These are phyloP conservation scores for Eucalyptus cloeziana DNA, from an alignment of 345 rosid species.

Conservation along the genomic window DNA sequence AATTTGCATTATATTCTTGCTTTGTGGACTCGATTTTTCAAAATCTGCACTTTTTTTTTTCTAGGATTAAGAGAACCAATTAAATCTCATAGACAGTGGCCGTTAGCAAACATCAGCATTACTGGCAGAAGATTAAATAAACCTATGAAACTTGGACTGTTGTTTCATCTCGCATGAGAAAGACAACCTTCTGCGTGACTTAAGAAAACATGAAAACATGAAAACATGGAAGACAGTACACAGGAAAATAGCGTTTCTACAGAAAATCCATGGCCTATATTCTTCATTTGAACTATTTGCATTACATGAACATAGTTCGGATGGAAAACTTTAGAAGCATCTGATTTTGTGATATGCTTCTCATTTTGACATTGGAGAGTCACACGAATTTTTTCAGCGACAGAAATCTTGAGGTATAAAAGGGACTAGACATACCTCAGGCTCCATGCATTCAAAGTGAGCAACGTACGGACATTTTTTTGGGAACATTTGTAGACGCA, in stretches of 20 bases:
- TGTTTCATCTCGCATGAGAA: not conserved
- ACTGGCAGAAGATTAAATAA: not conserved
- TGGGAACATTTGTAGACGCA: not conserved
- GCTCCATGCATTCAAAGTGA: not conserved
- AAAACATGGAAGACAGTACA: not conserved
- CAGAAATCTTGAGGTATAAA: not conserved
- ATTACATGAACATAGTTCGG: not conserved
- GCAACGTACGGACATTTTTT: not conserved
- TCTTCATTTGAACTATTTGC: not conserved
- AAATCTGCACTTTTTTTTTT: not conserved
- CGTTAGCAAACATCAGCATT: not conserved
- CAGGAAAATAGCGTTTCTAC: not conserved
- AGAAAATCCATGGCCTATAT: not conserved
- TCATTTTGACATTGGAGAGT: not conserved
- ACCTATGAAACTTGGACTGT: not conserved
- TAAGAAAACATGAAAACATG: not conserved
- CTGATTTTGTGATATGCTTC: not conserved
- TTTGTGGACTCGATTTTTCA: fast-evolving
- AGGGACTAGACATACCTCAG: not conserved
- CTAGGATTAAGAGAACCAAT: not conserved
- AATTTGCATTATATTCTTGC: not conserved
- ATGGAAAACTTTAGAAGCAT: not conserved
- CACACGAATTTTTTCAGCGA: not conserved
- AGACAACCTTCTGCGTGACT: not conserved
- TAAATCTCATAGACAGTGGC: not conserved